Evolutionary conservation across 768 basidiomycete species (phyloP), one percentile per base, ranked within the genome.

Genomic region (Saitozyma podzolica): DNA sequence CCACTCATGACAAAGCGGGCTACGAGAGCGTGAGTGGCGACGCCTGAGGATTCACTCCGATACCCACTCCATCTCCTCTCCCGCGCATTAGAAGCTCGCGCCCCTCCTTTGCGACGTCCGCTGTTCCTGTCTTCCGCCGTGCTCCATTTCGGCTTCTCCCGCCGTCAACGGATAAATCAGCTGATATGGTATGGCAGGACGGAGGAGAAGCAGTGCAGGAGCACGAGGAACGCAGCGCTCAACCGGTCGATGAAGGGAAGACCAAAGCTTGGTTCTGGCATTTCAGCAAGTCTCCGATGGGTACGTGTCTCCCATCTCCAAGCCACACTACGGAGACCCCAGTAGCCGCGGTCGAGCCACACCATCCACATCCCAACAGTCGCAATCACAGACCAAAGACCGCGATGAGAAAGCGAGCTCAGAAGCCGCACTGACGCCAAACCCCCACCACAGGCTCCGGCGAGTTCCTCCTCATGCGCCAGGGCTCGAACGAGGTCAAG

Each of bases 231-330:
- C 41, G 51, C 19, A 20, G 42, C 17, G 59, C 56, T 11, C 54
- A 53, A 5, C 41, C 53, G 3, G 50, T 57, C 39, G 54, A 58
- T 6, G 72, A 67, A 19, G 58, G 57, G n/a, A 68, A 66, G 64
- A 66, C 71, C 17, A 67, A 75, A 53, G 65, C 69, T 14, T 79
- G 67, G 62, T 62, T 62, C 19, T 79, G 73, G 73, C 70, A 68
- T 52, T 79, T 70, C 64, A 73, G 58, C 67, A 79, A 79, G 57
- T 76, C 74, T 11, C 78, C 78, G 14, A 50, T 77, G 61, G 78
- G 77, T 78, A 42, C 62, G 77, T 13, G 13, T 47, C 1, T 17
- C 11, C 45, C 45, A 3, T 2, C n/a, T 6, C n/a, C 13, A 17
- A 17, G 2, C 45, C n/a, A 47, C 13, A 47, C 45, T 2, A 17